Base-by-base conservation (phyloP, 768 basidiomycete species). In the Boletus reticulatus region DNA sequence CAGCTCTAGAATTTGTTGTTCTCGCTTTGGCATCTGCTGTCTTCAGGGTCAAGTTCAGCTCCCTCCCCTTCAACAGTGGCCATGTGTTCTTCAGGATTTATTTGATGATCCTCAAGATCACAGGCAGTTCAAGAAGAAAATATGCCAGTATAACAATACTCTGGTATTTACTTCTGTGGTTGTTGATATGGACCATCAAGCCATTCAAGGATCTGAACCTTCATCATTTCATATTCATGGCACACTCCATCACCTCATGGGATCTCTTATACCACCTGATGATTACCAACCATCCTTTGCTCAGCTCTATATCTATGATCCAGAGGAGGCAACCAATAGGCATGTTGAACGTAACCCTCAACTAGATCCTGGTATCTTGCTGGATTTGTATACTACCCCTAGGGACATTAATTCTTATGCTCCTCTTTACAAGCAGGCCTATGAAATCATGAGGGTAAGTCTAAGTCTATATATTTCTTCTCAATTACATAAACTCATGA, bases 291-390 rank as follows among this genome's bases (percentile, higher is more conserved):
- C 77, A 0, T 32, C 50, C 0, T 80, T 73, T 67, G 70, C 75
- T 1, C 78, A 81, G 50, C 67, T 78, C 77, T 24, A 24, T 46
- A 65, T 79, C 3, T 69, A 75, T 63, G 76, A 80, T 53, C 69
- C 10, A 24, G 24, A 24, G 24, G 24, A 24, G 24, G 24, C 24
- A 24, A 24, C 24, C 3, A 24, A 24, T 24, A 24, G 24, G 3
- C 24, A 4, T 24, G 24, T 24, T 4, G 4, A 24, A 24, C 6
- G 6, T 5, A 24, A 24, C 3, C 24, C 24, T 24, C 24, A 24
- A 24, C 24, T 24, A 5, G 24, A 24, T 5, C 4, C 24, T 24
- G 24, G 24, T 4, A 24, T 24, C 24, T 24, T 24, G 24, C 24
- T 24, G 24, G 24, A 24, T 24, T 24, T 24, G 24, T 5, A 24